phyloP scores from a whole-genome alignment of 2,329 filamentous ascomycete genomes.

The Aspergillus caelatus region DNA sequence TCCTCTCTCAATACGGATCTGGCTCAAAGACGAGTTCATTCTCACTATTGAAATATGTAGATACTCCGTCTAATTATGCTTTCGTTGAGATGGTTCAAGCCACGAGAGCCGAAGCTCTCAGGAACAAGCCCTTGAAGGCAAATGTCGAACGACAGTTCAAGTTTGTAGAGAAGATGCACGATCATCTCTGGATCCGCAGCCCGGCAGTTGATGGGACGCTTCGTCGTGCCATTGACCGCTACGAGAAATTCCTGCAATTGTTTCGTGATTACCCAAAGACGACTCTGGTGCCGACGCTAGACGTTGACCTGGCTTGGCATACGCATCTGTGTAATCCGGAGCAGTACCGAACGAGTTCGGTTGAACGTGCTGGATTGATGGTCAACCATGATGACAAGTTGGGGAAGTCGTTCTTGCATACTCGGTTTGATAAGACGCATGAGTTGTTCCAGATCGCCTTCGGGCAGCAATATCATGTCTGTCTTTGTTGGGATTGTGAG shows the following conservation, averaged over 20 bases:
- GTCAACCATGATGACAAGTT: conserved; percentile 81
- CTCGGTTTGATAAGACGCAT: conserved; percentile 55
- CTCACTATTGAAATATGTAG: background rate
- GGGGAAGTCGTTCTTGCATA: conserved; percentile 61
- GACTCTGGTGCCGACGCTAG: conserved; percentile 37
- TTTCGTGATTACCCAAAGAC: conserved; percentile 38
- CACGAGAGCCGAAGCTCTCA: background rate
- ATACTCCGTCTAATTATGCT: background rate
- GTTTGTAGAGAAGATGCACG: conserved; percentile 65
- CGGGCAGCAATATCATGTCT: conserved; percentile 70
- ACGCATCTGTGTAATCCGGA: conserved; percentile 32
- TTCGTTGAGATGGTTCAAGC: background rate
- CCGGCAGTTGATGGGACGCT: conserved; percentile 67
- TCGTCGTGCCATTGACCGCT: conserved; percentile 58
- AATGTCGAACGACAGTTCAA: conserved; percentile 46
- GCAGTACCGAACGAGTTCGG: conserved; percentile 45
- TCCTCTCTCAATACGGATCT: conserved; percentile 1
- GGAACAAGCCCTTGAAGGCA: conserved; percentile 31
- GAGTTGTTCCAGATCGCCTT: conserved; percentile 10
- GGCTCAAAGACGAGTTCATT: background rate
- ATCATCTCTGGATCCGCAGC: conserved; percentile 77
- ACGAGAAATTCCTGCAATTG: conserved; percentile 49
- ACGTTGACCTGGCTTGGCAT: conserved; percentile 41
- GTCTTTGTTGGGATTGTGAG: conserved; percentile 82
- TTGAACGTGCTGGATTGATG: conserved; percentile 50